Conservation (phyloP, 768 basidiomycete genomes). For the Tephrocybe rancida region DNA sequence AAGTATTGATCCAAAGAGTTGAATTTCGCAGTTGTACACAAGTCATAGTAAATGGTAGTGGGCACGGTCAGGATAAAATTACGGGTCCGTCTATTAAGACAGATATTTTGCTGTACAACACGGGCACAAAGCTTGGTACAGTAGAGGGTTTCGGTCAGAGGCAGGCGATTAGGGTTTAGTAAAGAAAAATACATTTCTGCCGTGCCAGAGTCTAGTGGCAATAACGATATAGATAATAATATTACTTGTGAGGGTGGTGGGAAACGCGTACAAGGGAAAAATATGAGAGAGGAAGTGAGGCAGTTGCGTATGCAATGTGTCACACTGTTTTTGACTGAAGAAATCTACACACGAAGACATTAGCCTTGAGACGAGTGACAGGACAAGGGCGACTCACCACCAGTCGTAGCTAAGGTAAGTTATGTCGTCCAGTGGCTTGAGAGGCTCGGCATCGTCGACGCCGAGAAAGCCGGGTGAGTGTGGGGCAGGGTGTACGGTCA, state of each 20-base stretch:
- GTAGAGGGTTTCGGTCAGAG: not conserved
- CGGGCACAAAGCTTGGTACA: not conserved
- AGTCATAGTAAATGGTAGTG: not conserved
- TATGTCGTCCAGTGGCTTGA: conserved; percentile 3
- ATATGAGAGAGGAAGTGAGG: too few relatives aligned
- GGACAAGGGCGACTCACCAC: conserved; percentile 11
- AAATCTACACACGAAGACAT: too few relatives aligned
- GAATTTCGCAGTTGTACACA: not conserved
- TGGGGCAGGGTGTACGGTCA: not conserved
- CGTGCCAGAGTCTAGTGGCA: not conserved
- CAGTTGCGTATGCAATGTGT: too few relatives aligned
- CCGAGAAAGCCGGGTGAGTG: conserved; percentile 13
- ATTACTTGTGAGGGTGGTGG: not conserved
- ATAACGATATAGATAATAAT: not conserved
- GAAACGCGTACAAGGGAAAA: not conserved
- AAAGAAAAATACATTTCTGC: not conserved
- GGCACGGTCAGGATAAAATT: not conserved
- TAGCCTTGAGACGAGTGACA: too few relatives aligned
- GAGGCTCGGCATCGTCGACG: conserved; percentile 5
- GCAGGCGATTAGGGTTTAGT: not conserved
- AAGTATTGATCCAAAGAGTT: not conserved
- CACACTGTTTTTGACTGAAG: too few relatives aligned
- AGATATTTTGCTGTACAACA: not conserved
- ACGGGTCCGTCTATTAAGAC: not conserved
- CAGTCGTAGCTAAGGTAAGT: conserved; percentile 8